Conservation (phyloP, 2,329 filamentous ascomycete species). For the Botrytis hyacinthi region DNA sequence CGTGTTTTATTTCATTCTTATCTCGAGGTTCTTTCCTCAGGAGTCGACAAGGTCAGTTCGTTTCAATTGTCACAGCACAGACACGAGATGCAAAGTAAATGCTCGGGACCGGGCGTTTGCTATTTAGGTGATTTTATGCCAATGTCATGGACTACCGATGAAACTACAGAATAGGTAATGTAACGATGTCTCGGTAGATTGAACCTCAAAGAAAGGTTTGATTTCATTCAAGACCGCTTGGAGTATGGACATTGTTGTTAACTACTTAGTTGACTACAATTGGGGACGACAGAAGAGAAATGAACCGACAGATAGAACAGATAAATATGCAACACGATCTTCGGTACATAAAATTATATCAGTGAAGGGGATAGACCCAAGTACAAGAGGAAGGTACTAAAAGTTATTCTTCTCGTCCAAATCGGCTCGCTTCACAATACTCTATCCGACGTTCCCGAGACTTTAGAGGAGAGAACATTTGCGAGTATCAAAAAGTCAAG, state of each 20-base stretch:
- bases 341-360: neutral
- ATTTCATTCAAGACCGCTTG: neutral
- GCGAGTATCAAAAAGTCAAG: neutral
- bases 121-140: neutral
- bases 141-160: neutral
- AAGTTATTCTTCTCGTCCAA: neutral
- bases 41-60: neutral
- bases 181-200: neutral
- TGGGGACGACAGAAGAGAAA: neutral
- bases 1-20: neutral
- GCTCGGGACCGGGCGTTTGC: neutral
- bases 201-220: neutral
- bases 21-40: neutral
- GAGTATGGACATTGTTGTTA: neutral
- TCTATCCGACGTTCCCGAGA: neutral
- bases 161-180: neutral
- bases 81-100: neutral
- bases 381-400: neutral
- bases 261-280: neutral
- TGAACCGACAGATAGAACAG: neutral
- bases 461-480: neutral
- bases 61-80: neutral
- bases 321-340: neutral
- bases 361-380: neutral
- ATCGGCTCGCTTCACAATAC: neutral